phyloP scores from a whole-genome alignment of 805 yeast genomes.

The Teunomyces lycoperdinae region DNA sequence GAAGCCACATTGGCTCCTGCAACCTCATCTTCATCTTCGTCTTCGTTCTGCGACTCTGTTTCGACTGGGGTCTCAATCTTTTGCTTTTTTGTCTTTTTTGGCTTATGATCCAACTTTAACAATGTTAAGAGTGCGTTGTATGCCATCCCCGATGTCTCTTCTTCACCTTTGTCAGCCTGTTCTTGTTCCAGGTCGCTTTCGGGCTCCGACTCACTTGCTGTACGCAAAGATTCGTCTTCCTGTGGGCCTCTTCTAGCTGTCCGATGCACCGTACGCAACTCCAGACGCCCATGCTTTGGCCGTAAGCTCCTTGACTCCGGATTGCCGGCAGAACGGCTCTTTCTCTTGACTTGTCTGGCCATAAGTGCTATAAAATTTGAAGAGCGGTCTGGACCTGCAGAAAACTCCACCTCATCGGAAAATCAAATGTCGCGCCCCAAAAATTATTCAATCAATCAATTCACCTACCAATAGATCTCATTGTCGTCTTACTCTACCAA shows the following conservation, averaged over 20 bases:
- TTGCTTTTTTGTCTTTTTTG: constrained; percentile 11
- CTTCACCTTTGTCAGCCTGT: constrained; percentile 15
- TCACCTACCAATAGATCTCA: too few species aligned
- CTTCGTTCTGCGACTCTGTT: constrained; percentile 4
- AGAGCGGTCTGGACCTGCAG: neutral
- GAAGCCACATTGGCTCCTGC: constrained; percentile 29
- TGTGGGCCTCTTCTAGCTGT: constrained; percentile 41
- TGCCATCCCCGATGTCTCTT: constrained; percentile 41
- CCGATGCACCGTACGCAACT: constrained; percentile 58
- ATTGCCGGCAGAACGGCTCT: neutral
- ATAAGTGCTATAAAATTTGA: neutral
- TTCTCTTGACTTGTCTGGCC: constrained; percentile 7
- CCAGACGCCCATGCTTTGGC: constrained; percentile 53
- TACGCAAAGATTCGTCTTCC: constrained; percentile 9
- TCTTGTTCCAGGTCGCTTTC: constrained; percentile 8
- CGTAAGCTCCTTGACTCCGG: constrained; percentile 1
- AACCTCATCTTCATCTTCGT: constrained; percentile 13
- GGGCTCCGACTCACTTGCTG: neutral
- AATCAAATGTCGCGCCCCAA: neutral
- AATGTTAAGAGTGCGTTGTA: constrained; percentile 68
- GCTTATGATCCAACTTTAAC: constrained; percentile 45
- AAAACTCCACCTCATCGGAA: neutral
- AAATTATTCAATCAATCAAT: neutral
- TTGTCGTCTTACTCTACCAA: too few species aligned
- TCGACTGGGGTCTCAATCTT: constrained; percentile 1